Conservation (phyloP, 495 filamentous ascomycete species). For the Trichoderma asperelloides region DNA sequence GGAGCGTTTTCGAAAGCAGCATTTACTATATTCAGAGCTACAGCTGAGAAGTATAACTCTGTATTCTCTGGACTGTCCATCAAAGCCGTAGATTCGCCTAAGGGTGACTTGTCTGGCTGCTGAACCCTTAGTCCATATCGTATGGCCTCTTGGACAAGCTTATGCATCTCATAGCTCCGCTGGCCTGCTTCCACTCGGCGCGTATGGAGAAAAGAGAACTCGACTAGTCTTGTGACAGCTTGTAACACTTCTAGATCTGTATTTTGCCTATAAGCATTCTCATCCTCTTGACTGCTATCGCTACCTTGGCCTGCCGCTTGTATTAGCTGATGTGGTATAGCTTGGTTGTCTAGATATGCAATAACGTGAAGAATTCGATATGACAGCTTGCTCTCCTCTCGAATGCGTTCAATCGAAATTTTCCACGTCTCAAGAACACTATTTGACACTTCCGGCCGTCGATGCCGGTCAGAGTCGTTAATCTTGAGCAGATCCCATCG, state of each 20-base stretch:
- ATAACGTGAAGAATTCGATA: conserved; percentile 15
- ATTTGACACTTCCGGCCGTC: conserved; percentile 14
- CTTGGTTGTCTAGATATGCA: conserved; percentile 18
- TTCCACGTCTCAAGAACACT: conserved; percentile 20
- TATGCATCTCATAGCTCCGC: conserved; percentile 10
- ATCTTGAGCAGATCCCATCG: conserved; percentile 14
- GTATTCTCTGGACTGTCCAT: neutral
- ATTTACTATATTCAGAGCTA: conserved; percentile 12
- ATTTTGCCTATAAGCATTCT: neutral
- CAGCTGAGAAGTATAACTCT: conserved; percentile 11
- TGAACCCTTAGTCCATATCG: conserved; percentile 13
- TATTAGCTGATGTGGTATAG: conserved; percentile 17
- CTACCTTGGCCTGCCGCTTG: neutral
- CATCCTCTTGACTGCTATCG: neutral
- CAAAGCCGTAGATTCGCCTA: neutral
- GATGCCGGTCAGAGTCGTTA: conserved; percentile 15
- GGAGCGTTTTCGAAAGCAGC: conserved; percentile 15
- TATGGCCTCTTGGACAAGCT: conserved; percentile 20
- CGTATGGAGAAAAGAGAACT: conserved; percentile 14
- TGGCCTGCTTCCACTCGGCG: neutral
- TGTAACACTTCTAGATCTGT: neutral
- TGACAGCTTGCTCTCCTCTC: conserved; percentile 16
- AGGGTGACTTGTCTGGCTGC: neutral
- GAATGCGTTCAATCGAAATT: conserved; percentile 18
- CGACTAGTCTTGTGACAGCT: conserved; percentile 12